Percentiles rank a stretch among this genome's conserved stretches.
Evolutionary conservation across 2,329 filamentous ascomycete species (phyloP).

Genomic region (Metarhizium sp.): DNA sequence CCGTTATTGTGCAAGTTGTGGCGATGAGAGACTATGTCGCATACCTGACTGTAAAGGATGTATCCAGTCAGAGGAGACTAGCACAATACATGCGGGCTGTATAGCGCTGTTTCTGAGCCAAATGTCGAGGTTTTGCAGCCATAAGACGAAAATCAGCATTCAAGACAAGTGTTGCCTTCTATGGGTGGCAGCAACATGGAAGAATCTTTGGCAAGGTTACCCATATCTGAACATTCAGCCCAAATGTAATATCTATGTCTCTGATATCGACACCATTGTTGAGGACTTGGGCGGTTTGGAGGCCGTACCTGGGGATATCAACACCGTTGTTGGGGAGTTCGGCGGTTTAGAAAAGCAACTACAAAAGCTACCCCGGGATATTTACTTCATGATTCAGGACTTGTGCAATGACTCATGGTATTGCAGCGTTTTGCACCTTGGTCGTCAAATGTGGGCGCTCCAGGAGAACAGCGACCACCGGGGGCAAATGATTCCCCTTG

Average conservation of each 20-base stretch:
- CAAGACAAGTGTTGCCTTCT: neutral
- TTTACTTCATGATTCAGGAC: neutral
- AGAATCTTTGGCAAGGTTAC: slow-evolving; percentile 2
- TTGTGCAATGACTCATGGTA: neutral
- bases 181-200: slow-evolving; percentile 4
- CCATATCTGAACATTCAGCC: slow-evolving; percentile 1
- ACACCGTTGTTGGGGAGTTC: no score
- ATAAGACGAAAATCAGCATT: neutral
- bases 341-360: no score
- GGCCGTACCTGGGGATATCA: no score
- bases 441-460: neutral
- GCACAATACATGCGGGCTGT: neutral
- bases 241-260: neutral
- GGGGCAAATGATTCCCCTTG: neutral
- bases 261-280: neutral
- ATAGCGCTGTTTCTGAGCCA: neutral
- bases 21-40: neutral
- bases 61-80: neutral
- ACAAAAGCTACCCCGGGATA: no score
- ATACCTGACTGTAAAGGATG: neutral
- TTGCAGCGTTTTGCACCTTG: slow-evolving; percentile 1
- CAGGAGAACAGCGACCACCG: neutral
- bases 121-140: neutral
- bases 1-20: neutral
- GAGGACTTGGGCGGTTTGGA: neutral